Conservation (phyloP, 1,284 basidiomycete species). For the Coniferiporia weirii region DNA sequence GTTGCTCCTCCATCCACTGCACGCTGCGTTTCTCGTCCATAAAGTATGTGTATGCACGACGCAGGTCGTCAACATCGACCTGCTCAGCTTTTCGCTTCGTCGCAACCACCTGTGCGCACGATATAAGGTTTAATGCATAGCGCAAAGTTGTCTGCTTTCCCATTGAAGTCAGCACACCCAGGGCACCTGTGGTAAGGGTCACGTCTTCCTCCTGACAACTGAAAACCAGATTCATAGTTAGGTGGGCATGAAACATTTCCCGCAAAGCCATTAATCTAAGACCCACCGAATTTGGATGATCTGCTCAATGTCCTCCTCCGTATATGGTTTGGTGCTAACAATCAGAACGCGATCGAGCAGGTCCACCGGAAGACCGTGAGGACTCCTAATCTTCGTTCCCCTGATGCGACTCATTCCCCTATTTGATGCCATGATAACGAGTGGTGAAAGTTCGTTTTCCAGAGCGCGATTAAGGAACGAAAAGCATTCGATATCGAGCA, state of each 20-base stretch:
- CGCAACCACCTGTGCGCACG: conserved; percentile 81
- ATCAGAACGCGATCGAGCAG: conserved; percentile 93
- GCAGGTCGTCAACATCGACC: conserved; percentile 82
- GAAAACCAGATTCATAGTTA: background rate
- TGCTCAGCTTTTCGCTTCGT: conserved; percentile 71
- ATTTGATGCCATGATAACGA: conserved; percentile 99
- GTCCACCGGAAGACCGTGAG: conserved; percentile 94
- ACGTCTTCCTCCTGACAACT: conserved; percentile 97
- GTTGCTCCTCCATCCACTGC: conserved; percentile 88
- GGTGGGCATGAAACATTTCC: background rate
- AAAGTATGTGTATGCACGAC: conserved; percentile 84
- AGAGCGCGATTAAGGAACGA: conserved; percentile 96
- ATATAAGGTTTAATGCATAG: conserved; percentile 90
- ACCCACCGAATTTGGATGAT: conserved; percentile 89
- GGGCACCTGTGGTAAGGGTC: conserved; percentile 69
- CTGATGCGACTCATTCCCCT: conserved; percentile 92
- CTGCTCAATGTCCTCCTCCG: conserved; percentile 78
- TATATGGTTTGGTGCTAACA: conserved; percentile 90
- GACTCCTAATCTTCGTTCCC: conserved; percentile 90
- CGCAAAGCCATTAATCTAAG: background rate
- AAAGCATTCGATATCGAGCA: conserved; percentile 99
- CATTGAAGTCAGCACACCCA: conserved; percentile 79
- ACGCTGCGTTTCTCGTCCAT: conserved; percentile 95
- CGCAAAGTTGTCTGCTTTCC: conserved; percentile 82
- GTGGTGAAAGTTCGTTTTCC: conserved; percentile 88